phyloP scores from a whole-genome alignment of 192 early-diverging fungal genomes.

The Coemansia sp. region DNA sequence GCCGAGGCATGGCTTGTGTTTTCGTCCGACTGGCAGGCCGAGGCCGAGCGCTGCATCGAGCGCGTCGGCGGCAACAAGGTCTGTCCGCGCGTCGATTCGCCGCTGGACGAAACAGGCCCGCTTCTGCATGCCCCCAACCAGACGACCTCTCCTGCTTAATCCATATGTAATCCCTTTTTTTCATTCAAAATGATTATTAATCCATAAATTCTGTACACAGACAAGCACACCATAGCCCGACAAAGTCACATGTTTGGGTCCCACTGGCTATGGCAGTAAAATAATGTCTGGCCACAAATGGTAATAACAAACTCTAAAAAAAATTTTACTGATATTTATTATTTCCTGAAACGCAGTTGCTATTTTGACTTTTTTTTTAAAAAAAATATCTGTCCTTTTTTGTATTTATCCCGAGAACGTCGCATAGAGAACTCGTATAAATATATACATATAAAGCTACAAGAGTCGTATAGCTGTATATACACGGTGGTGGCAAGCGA shows the following conservation, averaged over 20 bases:
- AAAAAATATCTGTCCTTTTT: no score
- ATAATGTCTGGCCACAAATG: not conserved
- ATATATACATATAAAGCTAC: not conserved
- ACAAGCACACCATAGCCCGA: no score
- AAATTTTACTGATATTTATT: no score
- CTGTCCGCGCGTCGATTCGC: constrained; percentile 15
- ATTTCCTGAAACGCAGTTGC: not conserved
- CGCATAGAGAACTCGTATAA: not conserved
- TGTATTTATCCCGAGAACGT: not conserved
- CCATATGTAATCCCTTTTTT: no score
- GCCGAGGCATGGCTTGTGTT: constrained; percentile 41
- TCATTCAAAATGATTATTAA: no score
- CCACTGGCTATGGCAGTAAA: not conserved
- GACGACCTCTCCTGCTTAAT: not conserved
- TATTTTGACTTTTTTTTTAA: no score
- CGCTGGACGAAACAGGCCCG: constrained; percentile 21
- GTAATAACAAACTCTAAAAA: not conserved
- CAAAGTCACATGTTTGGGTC: not conserved
- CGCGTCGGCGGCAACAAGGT: constrained; percentile 14
- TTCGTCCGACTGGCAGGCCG: constrained; percentile 37
- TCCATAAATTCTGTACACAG: no score
- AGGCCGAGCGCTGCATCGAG: constrained; percentile 26
- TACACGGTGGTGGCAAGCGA: not conserved
- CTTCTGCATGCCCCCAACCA: constrained; percentile 7
- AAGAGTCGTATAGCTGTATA: no score